A percentile compares a stretch with the other conserved stretches of the same genome.
phyloP scores from a whole-genome alignment of 805 yeast species.

The Kodamaea nitidulidarum region DNA sequence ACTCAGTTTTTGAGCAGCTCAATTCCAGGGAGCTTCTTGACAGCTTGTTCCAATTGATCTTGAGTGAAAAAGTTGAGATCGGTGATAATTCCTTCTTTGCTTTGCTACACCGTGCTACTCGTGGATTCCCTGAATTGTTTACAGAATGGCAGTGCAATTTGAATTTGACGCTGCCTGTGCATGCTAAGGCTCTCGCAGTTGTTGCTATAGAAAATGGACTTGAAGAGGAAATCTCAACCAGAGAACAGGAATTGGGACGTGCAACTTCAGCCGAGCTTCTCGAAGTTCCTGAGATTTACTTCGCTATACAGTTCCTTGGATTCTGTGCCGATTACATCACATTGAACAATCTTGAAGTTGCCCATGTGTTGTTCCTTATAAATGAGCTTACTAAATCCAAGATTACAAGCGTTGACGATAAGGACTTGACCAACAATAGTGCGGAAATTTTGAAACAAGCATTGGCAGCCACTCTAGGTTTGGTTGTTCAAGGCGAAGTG shows the following conservation, averaged over 20 bases:
- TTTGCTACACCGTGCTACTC: constrained; percentile 7
- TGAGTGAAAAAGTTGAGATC: not conserved
- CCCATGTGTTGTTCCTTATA: constrained; percentile 26
- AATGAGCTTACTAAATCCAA: constrained; percentile 6
- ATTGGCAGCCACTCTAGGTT: constrained; percentile 11
- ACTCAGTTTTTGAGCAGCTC: not conserved
- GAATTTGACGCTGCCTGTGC: constrained; percentile 18
- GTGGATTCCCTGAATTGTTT: constrained; percentile 10
- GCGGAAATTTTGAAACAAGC: constrained; percentile 11
- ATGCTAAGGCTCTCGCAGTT: constrained; percentile 30
- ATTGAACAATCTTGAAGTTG: constrained; percentile 22
- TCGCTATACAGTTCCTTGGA: constrained; percentile 43
- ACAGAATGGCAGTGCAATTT: constrained; percentile 10
- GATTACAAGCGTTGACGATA: constrained; percentile 7
- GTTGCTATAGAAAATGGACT: constrained; percentile 21
- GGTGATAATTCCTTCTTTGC: constrained; percentile 2
- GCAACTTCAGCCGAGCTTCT: constrained; percentile 26
- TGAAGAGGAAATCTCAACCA: constrained; percentile 18
- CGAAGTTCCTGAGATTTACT: constrained; percentile 21
- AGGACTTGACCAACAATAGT: constrained; percentile 7
- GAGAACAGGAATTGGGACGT: constrained; percentile 30
- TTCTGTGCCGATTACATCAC: constrained; percentile 5
- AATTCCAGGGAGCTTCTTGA: not conserved
- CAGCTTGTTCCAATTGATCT: not conserved
- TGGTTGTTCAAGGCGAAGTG: constrained; percentile 7